Percentiles rank a stretch among this genome's conserved stretches.
phyloP scores from a whole-genome alignment of 1,284 basidiomycete species.

The Sporisorium reilianum region DNA sequence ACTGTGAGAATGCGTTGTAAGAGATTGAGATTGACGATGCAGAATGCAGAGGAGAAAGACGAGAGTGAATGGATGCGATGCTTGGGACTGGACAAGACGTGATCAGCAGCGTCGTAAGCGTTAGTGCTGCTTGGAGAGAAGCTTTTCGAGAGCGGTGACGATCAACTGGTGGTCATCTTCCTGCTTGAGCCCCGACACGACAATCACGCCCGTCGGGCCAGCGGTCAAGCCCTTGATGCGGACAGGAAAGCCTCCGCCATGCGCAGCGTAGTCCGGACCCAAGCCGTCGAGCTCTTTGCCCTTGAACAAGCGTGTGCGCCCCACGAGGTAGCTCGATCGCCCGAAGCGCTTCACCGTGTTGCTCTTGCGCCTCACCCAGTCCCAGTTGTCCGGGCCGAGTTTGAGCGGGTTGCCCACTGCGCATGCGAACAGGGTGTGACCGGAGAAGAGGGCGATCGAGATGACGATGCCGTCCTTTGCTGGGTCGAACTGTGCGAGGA shows the following conservation, averaged over 20 bases:
- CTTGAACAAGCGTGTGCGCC: slow-evolving; percentile 32
- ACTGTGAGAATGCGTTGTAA: slow-evolving; percentile 1
- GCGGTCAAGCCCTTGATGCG: slow-evolving; percentile 19
- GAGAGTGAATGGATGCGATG: not conserved
- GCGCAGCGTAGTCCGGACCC: slow-evolving; percentile 53
- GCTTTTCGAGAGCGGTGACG: slow-evolving; percentile 17
- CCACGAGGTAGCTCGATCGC: slow-evolving; percentile 40
- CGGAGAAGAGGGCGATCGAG: slow-evolving; percentile 45
- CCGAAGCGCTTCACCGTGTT: slow-evolving; percentile 52
- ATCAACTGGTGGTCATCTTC: slow-evolving; percentile 52
- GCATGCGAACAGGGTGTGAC: slow-evolving; percentile 45
- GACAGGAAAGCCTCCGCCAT: slow-evolving; percentile 54
- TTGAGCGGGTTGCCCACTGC: slow-evolving; percentile 41
- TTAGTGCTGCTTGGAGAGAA: slow-evolving; percentile 3
- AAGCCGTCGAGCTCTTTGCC: slow-evolving; percentile 47
- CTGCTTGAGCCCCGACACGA: slow-evolving; percentile 52
- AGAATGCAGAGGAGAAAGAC: not conserved
- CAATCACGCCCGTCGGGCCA: slow-evolving; percentile 39
- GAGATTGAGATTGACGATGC: not conserved
- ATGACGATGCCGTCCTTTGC: slow-evolving; percentile 44
- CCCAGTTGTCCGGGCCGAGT: slow-evolving; percentile 48
- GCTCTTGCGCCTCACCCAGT: slow-evolving; percentile 48
- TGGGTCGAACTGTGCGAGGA: slow-evolving; percentile 22
- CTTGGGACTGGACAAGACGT: too few species aligned
- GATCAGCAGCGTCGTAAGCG: not conserved